Percentiles rank a stretch among this genome's conserved stretches.
These are phyloP conservation scores for Cudoniella acicularis DNA, from an alignment of 495 filamentous ascomycete species.

Conservation along the genomic window DNA sequence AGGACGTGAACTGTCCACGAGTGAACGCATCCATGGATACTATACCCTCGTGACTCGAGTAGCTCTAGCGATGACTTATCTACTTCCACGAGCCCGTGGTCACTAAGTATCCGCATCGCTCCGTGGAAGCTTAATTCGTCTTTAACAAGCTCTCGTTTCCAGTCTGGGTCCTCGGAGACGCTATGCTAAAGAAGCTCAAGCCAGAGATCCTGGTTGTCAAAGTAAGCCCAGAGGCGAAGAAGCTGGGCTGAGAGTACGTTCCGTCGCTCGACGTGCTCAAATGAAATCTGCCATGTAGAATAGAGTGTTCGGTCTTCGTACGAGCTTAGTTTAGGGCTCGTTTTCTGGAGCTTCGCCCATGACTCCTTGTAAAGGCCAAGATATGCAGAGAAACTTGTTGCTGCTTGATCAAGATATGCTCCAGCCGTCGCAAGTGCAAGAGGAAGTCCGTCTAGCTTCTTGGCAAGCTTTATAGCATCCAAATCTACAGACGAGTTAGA, in stretches of 20 bases:
- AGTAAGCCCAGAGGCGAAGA: slow-evolving; percentile 40
- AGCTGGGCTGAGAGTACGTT: slow-evolving; percentile 34
- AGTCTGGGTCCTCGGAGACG: slow-evolving; percentile 13
- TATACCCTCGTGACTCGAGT: slow-evolving; percentile 31
- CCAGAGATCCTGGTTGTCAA: slow-evolving; percentile 50
- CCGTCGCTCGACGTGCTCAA: slow-evolving; percentile 33
- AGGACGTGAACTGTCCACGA: slow-evolving; percentile 35
- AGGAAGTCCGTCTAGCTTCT: slow-evolving; percentile 27
- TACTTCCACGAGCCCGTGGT: slow-evolving; percentile 29
- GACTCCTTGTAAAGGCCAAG: slow-evolving; percentile 25
- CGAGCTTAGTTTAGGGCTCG: slow-evolving; percentile 23
- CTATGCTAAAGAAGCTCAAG: slow-evolving; percentile 33
- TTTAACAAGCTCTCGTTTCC: slow-evolving; percentile 16
- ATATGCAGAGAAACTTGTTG: slow-evolving; percentile 15
- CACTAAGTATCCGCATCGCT: slow-evolving; percentile 21
- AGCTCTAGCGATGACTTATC: slow-evolving; percentile 17
- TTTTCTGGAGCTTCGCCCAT: slow-evolving; percentile 24
- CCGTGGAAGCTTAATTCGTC: slow-evolving; percentile 22
- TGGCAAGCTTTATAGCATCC: slow-evolving; percentile 21
- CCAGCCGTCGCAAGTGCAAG: slow-evolving; percentile 31
- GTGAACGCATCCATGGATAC: slow-evolving; percentile 38
- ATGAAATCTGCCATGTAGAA: slow-evolving; percentile 43
- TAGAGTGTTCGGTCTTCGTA: slow-evolving; percentile 32
- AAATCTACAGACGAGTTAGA: slow-evolving; percentile 19
- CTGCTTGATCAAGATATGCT: slow-evolving; percentile 27